Evolutionary conservation across 2,329 filamentous ascomycete genomes (phyloP).

Genomic region (Fusarium pseudoanthophilum): DNA sequence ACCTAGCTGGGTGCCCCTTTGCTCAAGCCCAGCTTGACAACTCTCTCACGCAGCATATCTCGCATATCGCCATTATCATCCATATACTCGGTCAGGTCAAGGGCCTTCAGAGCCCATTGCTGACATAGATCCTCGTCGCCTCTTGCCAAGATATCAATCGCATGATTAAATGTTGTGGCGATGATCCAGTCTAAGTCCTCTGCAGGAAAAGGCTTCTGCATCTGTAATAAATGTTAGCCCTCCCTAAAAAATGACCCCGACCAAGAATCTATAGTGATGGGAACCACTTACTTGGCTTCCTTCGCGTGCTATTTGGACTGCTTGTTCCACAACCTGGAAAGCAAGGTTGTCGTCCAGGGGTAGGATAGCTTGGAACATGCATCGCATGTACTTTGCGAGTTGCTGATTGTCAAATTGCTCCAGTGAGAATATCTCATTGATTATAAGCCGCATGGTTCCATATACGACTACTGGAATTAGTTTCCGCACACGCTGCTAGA

Average conservation of each 20-base stretch:
- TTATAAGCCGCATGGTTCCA: constrained; percentile 70
- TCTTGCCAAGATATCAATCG: constrained; percentile 70
- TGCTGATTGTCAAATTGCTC: constrained; percentile 66
- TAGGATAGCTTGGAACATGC: constrained; percentile 76
- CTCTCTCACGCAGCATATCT: constrained; percentile 56
- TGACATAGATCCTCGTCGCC: constrained; percentile 65
- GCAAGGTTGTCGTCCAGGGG: constrained; percentile 65
- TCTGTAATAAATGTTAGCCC: constrained; percentile 43
- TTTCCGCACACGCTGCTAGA: background rate
- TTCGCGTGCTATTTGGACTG: constrained; percentile 62
- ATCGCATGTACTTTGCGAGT: constrained; percentile 81
- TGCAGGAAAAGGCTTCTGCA: constrained; percentile 65
- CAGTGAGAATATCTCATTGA: constrained; percentile 73
- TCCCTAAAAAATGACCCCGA: constrained; percentile 17
- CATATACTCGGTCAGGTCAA: constrained; percentile 69
- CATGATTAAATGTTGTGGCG: constrained; percentile 75
- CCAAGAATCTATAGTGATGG: background rate
- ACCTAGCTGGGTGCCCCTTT: background rate
- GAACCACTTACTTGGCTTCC: constrained; percentile 55
- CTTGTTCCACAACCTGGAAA: constrained; percentile 72
- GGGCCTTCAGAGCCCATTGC: constrained; percentile 71
- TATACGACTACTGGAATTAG: constrained; percentile 56
- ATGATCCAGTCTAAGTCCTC: constrained; percentile 83
- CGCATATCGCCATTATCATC: constrained; percentile 64
- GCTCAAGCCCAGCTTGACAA: constrained; percentile 52